Evolutionary conservation across 2,329 filamentous ascomycete genomes (phyloP), one percentile per base, ranked within the genome.

Genomic region (Rhynchosporium agropyri): DNA sequence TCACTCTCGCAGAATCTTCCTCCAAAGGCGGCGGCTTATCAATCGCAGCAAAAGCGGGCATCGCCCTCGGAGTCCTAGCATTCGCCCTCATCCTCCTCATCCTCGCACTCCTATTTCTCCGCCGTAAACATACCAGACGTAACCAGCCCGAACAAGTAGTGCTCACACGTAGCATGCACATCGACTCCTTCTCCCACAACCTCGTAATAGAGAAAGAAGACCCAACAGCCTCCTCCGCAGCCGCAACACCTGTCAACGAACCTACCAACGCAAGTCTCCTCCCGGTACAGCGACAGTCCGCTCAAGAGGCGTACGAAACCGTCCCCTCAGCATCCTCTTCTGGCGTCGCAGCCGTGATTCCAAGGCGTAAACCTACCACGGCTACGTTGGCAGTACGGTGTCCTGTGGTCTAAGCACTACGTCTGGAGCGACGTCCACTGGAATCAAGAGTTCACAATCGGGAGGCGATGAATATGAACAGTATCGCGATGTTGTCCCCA

Each of bases 161-260:
- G 64, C 65, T 69, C 31, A 67, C 66, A 2, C 65, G 60, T 20
- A 60, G 58, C 51, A 63, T 64, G 46, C 60, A 64, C 26, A 65
- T 48, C 40, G 68, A 71, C 43, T 64, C 67, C n/a, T 65, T 68
- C 57, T 60, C 60, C 4, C 62, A 61, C 4, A 62, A 65, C 20
- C 60, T 63, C 13, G 63, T 67, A 10, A 46, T 58, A 5, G 68
- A 71, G 46, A 70, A 71, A 62, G 68, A 70, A 48, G 55, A 63
- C 43, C 46, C 58, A 12, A 53, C 58, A n/a, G 20, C 46, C 15
- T 61, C 46, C 15, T 61, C 43, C 2, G 33, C 49, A 13, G 20
- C 55, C 3, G 43, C 45, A 38, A 50, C 38, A 28, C 62, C 54
- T 13, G 26, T 45, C 33, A 29, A 58, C 48, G 48, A 55, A 33